Evolutionary conservation across 805 yeast species (phyloP).

Genomic region (Saccharomycopsis babjevae): DNA sequence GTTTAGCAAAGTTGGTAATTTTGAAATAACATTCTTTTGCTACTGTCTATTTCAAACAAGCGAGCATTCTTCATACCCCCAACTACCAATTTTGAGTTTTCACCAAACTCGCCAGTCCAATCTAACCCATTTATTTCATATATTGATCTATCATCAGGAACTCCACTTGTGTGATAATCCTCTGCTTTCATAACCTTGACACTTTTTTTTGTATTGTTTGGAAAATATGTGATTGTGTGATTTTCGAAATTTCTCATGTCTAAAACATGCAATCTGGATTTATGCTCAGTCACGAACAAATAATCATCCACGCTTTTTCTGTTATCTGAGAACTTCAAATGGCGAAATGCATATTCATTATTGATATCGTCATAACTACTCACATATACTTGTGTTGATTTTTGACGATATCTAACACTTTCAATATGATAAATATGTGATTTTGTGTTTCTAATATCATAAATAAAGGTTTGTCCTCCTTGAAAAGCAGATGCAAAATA

Average conservation of each 20-base stretch:
- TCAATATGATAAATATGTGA: constrained; percentile 43
- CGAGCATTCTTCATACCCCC: neutral
- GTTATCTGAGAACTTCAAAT: constrained; percentile 39
- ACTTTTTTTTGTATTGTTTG: constrained; percentile 26
- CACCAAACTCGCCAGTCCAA: neutral
- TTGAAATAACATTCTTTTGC: neutral
- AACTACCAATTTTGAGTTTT: neutral
- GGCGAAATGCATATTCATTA: constrained; percentile 28
- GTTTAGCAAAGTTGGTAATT: neutral
- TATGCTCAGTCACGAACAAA: constrained; percentile 71
- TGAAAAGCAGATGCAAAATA: constrained; percentile 76
- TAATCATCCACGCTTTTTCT: constrained; percentile 55
- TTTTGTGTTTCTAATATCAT: constrained; percentile 57
- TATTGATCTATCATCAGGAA: neutral
- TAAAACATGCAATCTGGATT: constrained; percentile 75
- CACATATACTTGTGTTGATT: constrained; percentile 20
- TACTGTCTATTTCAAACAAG: neutral
- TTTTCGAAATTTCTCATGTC: constrained; percentile 66
- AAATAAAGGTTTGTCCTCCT: constrained; percentile 70
- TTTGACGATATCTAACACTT: constrained; percentile 39
- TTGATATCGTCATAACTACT: neutral
- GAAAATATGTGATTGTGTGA: constrained; percentile 68
- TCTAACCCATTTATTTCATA: neutral
- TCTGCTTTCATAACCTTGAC: neutral
- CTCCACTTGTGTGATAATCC: neutral